Evolutionary conservation across 805 yeast species (phyloP), one percentile per base, ranked within the genome.

Genomic region (Zygoascus flipseniorum): DNA sequence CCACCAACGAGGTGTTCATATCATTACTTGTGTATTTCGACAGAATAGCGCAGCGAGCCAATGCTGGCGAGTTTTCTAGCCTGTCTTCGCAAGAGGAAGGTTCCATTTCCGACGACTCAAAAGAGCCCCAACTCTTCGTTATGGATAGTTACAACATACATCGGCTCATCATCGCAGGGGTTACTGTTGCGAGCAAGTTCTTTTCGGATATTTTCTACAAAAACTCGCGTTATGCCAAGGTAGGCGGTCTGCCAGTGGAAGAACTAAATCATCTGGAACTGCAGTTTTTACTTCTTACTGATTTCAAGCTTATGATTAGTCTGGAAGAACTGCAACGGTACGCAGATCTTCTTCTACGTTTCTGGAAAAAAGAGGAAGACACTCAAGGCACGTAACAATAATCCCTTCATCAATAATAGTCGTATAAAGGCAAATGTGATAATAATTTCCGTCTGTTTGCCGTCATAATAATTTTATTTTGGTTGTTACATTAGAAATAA

Each of bases 91-190:
- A 9, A 10, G 47, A 41, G 8, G 47, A 19, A 13, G 32, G 37
- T 5, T 9, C 44, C 2, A 47, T 14, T 2, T 31, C 31, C 32
- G 45, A 45, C 16, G 39, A 35, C 4, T 35, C 39, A 11, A 44
- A 16, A 20, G 54, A 55, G 53, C 56, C 62, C 50, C 92, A 86
- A 66, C 70, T 88, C 55, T 90, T 93, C 68, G 96, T 92, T 9
- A 88, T 93, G 90, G 98, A 93, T 69, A 85, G 95, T 54, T 92
- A 86, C 70, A 93, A 93, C 67, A 89, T 93, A 57, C 99, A 93
- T 70, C 77, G 99, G 57, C 76, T 93, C 58, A 87, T 93, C 50
- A 92, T 93, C 48, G 86, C 96, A 11, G 98, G 97, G 4, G 85
- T 93, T 56, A 92, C 99, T 0, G 97, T 93, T 26, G 88, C 96